Conservation (phyloP, 169 alveolate genomes). For the Plasmodium ovale region DNA sequence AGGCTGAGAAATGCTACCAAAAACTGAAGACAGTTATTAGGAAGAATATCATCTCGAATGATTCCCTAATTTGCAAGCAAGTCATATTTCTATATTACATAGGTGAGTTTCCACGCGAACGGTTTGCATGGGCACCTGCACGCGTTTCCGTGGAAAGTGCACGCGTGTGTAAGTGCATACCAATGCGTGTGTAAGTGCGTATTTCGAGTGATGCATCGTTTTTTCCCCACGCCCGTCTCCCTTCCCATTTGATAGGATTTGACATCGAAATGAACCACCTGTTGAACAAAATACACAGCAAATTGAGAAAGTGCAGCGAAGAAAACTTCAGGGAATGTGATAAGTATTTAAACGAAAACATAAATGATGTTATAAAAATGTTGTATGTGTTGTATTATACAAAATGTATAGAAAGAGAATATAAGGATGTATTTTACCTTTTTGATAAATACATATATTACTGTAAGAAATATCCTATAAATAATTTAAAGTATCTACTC, state of each 20-base stretch:
- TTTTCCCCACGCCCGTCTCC: not conserved
- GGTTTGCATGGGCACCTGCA: not conserved
- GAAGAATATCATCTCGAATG: conserved; percentile 1
- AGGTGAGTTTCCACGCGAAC: conserved; percentile 1
- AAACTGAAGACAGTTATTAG: conserved; percentile 21
- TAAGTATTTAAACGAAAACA: conserved; percentile 41
- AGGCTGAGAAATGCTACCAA: conserved; percentile 22
- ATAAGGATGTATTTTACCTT: conserved; percentile 18
- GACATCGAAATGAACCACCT: conserved; percentile 26
- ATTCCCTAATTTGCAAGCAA: conserved; percentile 47
- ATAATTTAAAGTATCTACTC: conserved; percentile 46
- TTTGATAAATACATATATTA: conserved; percentile 48
- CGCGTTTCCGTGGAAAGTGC: not conserved
- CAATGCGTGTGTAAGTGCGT: not conserved
- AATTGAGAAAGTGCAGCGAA: conserved; percentile 32
- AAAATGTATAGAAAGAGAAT: conserved; percentile 3
- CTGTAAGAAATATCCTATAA: conserved; percentile 28
- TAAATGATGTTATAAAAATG: conserved; percentile 65
- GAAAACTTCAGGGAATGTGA: conserved; percentile 21
- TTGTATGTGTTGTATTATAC: conserved; percentile 41
- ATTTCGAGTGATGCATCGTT: not conserved
- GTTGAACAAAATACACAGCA: conserved; percentile 8
- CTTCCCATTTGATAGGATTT: conserved; percentile 18
- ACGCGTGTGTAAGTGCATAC: not conserved
- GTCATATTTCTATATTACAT: conserved; percentile 53